Evolutionary conservation across 2,329 filamentous ascomycete genomes (phyloP), one percentile per base, ranked within the genome.

Genomic region (Cercospora canescens): DNA sequence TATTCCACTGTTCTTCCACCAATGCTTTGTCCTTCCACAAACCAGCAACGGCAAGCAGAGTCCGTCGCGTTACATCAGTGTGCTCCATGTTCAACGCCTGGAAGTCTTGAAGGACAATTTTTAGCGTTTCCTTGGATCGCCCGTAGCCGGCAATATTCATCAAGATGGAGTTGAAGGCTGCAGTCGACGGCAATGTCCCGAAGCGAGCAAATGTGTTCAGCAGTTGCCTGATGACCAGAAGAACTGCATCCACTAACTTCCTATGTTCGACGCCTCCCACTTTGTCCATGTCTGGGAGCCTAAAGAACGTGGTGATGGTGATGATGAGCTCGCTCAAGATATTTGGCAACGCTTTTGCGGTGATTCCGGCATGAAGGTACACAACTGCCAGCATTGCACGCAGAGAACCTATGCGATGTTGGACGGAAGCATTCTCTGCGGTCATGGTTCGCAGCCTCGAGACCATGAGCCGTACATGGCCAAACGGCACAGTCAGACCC

Each of bases 301-400:
- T 73, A 7, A 78, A 59, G 12, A 67, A 77, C 32, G 64, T 67
- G 45, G 72, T 76, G 64, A 76, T 63, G 62, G 70, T 66, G 35
- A 77, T 77, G 28, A 83, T 71, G 24, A 84, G 71, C 26, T 74
- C 68, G 35, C 76, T 78, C 11, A 83, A 70, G 60, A 80, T 77
- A 6, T 78, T 77, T 12, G 67, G 71, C 4, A 74, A 63, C 4
- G 83, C 48, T 6, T 64, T 67, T 18, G 78, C 79, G 5, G 81
- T 78, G 28, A 76, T 75, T 58, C 82, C 78, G 28, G 80, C 61
- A 60, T 80, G 79, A 18, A 81, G 78, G 68, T 81, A 81, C 11
- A 81, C 69, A 5, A 77, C 75, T 18, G 81, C 80, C 8, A 82
- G 72, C 72, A 82, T 80, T 30, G 77, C 77, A 24, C 78, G 72